Conservation (phyloP, 306 rosid genomes). For the Inga leiocalycina region DNA sequence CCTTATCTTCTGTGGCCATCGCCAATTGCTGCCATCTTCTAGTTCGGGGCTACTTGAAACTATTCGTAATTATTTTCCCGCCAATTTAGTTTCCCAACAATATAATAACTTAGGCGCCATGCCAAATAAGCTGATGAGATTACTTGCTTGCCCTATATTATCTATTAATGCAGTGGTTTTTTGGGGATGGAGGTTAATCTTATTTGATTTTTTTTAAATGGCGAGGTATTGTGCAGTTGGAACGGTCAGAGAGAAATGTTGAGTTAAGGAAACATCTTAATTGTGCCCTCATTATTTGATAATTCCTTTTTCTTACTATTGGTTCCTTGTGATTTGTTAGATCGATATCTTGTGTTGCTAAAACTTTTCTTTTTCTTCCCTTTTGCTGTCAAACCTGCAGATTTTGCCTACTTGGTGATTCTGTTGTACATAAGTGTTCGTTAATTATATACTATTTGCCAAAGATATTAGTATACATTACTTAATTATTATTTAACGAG, state of each 20-base stretch:
- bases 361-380: constrained; percentile 27
- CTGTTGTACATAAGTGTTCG: constrained; percentile 48
- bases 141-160: not conserved
- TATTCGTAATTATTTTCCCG: not conserved
- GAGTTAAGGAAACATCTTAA: constrained; percentile 9
- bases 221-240: not conserved
- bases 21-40: not conserved
- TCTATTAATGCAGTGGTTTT: not conserved
- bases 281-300: constrained; percentile 14
- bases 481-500: constrained; percentile 45
- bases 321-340: constrained; percentile 20
- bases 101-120: not conserved
- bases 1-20: not conserved
- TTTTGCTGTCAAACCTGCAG: constrained; percentile 62
- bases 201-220: not conserved
- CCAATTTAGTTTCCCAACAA: not conserved
- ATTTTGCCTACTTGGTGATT: constrained; percentile 59
- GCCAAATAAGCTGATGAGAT: not conserved
- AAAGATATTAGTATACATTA: constrained; percentile 50
- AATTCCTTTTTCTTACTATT: not conserved
- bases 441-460: constrained; percentile 40
- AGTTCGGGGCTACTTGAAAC: not conserved
- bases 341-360: constrained; percentile 37
- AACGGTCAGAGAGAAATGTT: not conserved
- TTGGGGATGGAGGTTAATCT: not conserved